A percentile compares a stretch with the other conserved stretches of the same genome.
Conservation (phyloP, 352 stramenopile genomes). For the Globisporangium viniferum region DNA sequence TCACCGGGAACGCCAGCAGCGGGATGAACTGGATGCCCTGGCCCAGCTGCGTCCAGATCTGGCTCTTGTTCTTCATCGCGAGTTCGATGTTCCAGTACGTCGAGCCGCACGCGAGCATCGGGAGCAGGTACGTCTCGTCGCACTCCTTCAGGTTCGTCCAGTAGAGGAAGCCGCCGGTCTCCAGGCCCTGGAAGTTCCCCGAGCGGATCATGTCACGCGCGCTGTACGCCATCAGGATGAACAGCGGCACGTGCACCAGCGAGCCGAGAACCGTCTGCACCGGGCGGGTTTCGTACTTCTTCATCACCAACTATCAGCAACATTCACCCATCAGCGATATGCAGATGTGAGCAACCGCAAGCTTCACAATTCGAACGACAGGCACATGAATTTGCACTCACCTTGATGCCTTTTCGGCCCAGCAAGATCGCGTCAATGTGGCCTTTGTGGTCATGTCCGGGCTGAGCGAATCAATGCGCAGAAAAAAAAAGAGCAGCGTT, state of each 20-base stretch:
- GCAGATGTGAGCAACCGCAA: neutral
- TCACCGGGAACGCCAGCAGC: constrained; percentile 49
- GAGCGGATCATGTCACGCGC: constrained; percentile 75
- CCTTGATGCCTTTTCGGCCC: constrained; percentile 43
- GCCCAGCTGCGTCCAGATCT: constrained; percentile 40
- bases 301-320: constrained; percentile 41
- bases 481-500: neutral
- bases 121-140: constrained; percentile 60
- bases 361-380: neutral
- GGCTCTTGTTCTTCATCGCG: constrained; percentile 42
- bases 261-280: constrained; percentile 63
- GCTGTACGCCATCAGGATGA: constrained; percentile 72
- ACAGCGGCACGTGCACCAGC: constrained; percentile 68
- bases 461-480: constrained; percentile 19
- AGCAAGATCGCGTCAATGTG: constrained; percentile 52
- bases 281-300: constrained; percentile 73
- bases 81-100: constrained; percentile 71
- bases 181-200: constrained; percentile 55
- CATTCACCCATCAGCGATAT: neutral
- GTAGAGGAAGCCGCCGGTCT: constrained; percentile 56
- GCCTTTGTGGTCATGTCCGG: constrained; percentile 34
- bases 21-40: constrained; percentile 49
- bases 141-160: constrained; percentile 68
- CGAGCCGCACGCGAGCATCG: constrained; percentile 44
- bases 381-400: constrained; percentile 3